Conservation (phyloP, 306 rosid species). For the Sechiopsis laciniata region DNA sequence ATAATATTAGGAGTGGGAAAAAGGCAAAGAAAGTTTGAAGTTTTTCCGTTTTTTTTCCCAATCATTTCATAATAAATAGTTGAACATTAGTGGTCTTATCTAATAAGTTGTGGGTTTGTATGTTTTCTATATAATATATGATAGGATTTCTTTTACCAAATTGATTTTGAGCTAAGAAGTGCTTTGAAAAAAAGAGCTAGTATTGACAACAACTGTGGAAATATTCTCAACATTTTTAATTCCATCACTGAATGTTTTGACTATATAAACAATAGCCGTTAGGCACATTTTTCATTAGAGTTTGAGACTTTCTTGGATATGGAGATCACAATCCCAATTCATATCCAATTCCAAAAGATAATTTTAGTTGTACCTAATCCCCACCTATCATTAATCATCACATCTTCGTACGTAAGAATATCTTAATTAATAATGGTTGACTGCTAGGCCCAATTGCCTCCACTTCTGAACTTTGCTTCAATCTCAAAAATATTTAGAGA, state of each 20-base stretch:
- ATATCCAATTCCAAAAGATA: constrained; percentile 2
- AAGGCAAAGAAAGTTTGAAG: not conserved
- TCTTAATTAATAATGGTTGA: not conserved
- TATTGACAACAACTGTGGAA: not conserved
- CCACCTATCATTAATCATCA: not conserved
- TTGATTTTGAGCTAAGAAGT: not conserved
- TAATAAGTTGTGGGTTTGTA: not conserved
- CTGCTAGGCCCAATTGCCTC: not conserved
- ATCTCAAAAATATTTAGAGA: constrained; percentile 3
- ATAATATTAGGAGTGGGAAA: not conserved
- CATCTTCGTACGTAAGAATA: constrained; percentile 13
- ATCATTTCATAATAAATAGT: not conserved
- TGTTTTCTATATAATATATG: not conserved
- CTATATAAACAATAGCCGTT: constrained; percentile 3
- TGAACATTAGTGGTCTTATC: not conserved
- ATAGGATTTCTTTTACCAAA: not conserved
- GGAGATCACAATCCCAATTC: not conserved
- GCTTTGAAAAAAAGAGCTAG: not conserved
- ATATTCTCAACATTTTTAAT: not conserved
- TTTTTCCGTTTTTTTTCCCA: not conserved
- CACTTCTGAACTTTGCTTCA: not conserved
- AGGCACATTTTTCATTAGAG: constrained; percentile 10
- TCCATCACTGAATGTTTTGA: not conserved
- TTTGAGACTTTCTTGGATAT: not conserved
- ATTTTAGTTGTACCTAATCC: constrained; percentile 20